Evolutionary conservation across 805 yeast species (phyloP), one percentile per base, ranked within the genome.

Genomic region (Ogataea philodendri): DNA sequence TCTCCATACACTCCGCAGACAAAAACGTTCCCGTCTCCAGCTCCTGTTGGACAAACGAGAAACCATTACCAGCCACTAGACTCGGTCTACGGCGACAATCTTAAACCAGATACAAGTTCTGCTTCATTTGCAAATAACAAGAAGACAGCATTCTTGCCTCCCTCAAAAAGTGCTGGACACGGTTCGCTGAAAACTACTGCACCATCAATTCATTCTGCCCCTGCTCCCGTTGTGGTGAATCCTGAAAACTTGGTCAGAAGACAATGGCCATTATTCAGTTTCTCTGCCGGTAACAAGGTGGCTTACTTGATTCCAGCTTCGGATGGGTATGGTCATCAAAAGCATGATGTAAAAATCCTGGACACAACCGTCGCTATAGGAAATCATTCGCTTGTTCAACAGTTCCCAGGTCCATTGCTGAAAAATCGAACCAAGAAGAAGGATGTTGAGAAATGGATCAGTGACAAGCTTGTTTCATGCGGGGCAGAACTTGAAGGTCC

Each of bases 261-360:
- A 36, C 95, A 84, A 53, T 83, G 82, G 60, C 95, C 96, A 0
- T 54, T 87, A 21, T 82, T 85, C 54, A 67, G 72, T 39, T 87
- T 93, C 83, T 66, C 76, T 17, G 62, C 61, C 14, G 66, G 76
- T 3, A 57, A 62, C 5, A 69, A 64, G 29, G 50, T 73, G 13
- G 69, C 72, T 3, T 65, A 65, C 22, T 64, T 70, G 37, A 52
- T 75, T 27, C 76, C 80, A 5, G 46, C 62, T 2, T 57, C 63
- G 22, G 54, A 58, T 47, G 59, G 62, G n/a, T 63, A 57, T 41
- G 62, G 60, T 9, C 56, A 50, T 31, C 51, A 57, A 8, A 48
- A 49, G 24, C 50, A 55, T 13, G 48, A 48, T 2, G 49, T 81
- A 5, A 62, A 62, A 1, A 61, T 78, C 7, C 54, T 49, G 5